Evolutionary conservation across 164 flowering plant genomes (phyloP).

Genomic region (Dillenia turbinata): DNA sequence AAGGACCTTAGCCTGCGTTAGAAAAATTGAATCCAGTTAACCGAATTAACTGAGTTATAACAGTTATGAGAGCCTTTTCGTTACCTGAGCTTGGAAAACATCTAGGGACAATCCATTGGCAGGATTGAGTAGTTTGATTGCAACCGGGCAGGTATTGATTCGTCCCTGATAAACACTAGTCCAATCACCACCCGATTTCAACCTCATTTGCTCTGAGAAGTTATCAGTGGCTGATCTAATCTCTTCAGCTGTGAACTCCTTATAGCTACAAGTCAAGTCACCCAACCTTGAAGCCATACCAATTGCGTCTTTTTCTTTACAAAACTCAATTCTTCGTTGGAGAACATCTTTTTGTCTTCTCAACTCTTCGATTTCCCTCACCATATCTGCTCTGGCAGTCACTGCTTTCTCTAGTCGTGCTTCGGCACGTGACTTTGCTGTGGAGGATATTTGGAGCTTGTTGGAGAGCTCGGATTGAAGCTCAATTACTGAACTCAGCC

Average conservation of each 20-base stretch:
- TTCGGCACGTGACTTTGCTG: slow-evolving; percentile 30
- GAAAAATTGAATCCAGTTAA: neutral
- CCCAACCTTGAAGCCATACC: slow-evolving; percentile 17
- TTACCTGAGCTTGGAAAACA: slow-evolving; percentile 42
- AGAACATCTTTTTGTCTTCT: slow-evolving; percentile 46
- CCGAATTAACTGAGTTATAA: no score
- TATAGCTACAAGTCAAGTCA: slow-evolving; percentile 24
- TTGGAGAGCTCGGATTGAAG: slow-evolving; percentile 41
- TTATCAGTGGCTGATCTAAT: slow-evolving; percentile 42
- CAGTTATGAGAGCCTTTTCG: no score
- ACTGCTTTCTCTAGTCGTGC: slow-evolving; percentile 40
- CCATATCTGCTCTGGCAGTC: slow-evolving; percentile 28
- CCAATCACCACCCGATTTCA: slow-evolving; percentile 29
- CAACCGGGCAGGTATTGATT: slow-evolving; percentile 30
- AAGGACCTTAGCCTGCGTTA: slow-evolving; percentile 37
- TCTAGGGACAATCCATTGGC: slow-evolving; percentile 18
- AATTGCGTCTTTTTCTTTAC: slow-evolving; percentile 47
- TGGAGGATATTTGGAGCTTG: slow-evolving; percentile 33
- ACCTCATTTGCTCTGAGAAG: slow-evolving; percentile 34
- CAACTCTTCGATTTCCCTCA: slow-evolving; percentile 46
- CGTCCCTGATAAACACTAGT: slow-evolving; percentile 40
- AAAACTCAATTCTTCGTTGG: slow-evolving; percentile 49
- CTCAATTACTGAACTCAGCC: slow-evolving; percentile 35
- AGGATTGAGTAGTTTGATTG: slow-evolving; percentile 35
- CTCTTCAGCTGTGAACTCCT: slow-evolving; percentile 46